These are phyloP conservation scores for Plasmodium vinckei DNA, from an alignment of 169 alveolate genomes.

Conservation along the genomic window DNA sequence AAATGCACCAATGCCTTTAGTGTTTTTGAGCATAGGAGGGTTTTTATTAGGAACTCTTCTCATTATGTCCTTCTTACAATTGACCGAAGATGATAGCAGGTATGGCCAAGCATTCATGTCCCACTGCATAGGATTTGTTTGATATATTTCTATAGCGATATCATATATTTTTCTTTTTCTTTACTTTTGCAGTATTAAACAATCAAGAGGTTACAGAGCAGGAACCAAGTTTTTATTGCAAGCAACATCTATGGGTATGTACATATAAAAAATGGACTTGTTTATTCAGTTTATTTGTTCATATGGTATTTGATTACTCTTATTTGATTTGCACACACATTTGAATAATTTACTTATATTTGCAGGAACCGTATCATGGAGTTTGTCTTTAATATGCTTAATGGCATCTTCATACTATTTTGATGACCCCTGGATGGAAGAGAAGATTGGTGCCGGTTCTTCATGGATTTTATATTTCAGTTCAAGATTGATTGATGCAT, in stretches of 20 bases:
- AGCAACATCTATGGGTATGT: slow-evolving; percentile 89
- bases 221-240: slow-evolving; percentile 90
- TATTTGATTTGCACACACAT: not conserved
- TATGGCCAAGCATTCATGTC: not conserved
- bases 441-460: slow-evolving; percentile 90
- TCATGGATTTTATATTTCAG: slow-evolving; percentile 88
- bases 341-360: not conserved
- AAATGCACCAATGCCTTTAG: slow-evolving; percentile 87
- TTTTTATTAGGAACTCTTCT: slow-evolving; percentile 87
- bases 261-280: not conserved
- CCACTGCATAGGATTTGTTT: not conserved
- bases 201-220: slow-evolving; percentile 91
- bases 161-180: not conserved
- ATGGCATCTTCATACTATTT: slow-evolving; percentile 89
- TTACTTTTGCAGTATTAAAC: slow-evolving; percentile 85
- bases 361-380: slow-evolving; percentile 87
- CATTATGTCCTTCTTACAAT: slow-evolving; percentile 87
- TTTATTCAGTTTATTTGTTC: not conserved
- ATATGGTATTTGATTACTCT: not conserved
- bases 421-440: slow-evolving; percentile 90
- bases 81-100: slow-evolving; percentile 92
- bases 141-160: not conserved
- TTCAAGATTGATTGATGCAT: slow-evolving; percentile 88
- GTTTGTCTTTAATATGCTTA: slow-evolving; percentile 85
- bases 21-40: slow-evolving; percentile 87